phyloP scores from a whole-genome alignment of 805 yeast genomes.

The Ogataea saltuana region DNA sequence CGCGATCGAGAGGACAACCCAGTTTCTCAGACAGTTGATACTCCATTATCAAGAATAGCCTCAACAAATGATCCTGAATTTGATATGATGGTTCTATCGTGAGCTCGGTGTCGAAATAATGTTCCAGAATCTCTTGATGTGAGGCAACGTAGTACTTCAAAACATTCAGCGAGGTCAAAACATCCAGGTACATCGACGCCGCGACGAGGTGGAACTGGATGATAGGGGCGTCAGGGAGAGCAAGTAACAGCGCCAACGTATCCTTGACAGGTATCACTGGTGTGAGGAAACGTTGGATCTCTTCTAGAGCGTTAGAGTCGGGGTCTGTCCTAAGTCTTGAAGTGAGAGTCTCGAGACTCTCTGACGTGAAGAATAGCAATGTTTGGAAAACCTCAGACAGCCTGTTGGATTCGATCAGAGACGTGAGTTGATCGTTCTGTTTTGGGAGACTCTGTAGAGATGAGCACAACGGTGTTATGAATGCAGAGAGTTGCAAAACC shows the following conservation, averaged over 20 bases:
- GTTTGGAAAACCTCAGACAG: conserved; percentile 8
- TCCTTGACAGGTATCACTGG: conserved; percentile 16
- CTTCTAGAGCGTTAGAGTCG: conserved; percentile 13
- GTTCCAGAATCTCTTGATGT: conserved; percentile 36
- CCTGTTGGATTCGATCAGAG: conserved; percentile 7
- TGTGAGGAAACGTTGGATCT: conserved; percentile 12
- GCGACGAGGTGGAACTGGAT: conserved; percentile 13
- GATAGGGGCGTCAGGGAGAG: not conserved
- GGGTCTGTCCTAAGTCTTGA: conserved; percentile 15
- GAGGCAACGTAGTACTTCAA: conserved; percentile 30
- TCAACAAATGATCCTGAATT: conserved; percentile 37
- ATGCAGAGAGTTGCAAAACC: conserved; percentile 4
- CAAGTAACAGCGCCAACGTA: conserved; percentile 8
- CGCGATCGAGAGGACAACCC: conserved; percentile 48
- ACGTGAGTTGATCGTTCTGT: not conserved
- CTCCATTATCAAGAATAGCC: conserved; percentile 52
- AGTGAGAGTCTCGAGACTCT: conserved; percentile 16
- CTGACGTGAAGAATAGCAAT: conserved; percentile 16
- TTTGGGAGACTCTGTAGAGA: conserved; percentile 1
- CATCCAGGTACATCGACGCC: conserved; percentile 17
- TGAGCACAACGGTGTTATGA: conserved; percentile 14
- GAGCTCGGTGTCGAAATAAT: conserved; percentile 35
- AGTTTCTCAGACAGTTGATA: conserved; percentile 41
- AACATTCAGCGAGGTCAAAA: conserved; percentile 28
- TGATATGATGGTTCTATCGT: conserved; percentile 32